Conservation (phyloP, 2,329 filamentous ascomycete species). For the Neofusicoccum umdonicola region DNA sequence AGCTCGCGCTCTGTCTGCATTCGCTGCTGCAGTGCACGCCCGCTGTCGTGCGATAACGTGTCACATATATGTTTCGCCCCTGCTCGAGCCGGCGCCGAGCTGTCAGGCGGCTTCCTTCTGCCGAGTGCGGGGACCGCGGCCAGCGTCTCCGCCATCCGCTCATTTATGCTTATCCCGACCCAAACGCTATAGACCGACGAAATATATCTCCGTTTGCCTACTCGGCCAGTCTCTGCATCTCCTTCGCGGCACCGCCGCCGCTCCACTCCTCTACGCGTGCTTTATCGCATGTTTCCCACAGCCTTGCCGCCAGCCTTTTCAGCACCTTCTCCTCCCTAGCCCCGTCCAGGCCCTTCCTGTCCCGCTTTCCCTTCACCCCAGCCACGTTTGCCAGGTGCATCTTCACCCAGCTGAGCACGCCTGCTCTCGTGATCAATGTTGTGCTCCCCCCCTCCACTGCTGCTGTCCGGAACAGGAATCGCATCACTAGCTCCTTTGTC, state of each 20-base stretch:
- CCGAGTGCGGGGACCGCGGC: slow-evolving; percentile 4
- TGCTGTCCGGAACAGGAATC: slow-evolving; percentile 63
- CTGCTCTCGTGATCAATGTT: slow-evolving; percentile 75
- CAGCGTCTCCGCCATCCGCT: background rate
- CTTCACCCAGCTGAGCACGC: slow-evolving; percentile 72
- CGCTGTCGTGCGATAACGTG: background rate
- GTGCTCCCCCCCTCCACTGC: slow-evolving; percentile 70
- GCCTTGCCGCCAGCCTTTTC: slow-evolving; percentile 54
- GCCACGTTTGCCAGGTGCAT: slow-evolving; percentile 48
- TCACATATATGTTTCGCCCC: background rate
- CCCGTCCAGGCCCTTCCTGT: slow-evolving; percentile 37
- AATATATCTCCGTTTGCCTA: background rate
- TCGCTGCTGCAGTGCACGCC: too few species aligned
- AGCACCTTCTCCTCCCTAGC: slow-evolving; percentile 47
- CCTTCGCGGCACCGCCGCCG: slow-evolving; percentile 43
- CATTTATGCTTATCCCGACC: slow-evolving; percentile 10
- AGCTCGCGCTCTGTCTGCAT: too few species aligned
- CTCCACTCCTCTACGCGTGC: slow-evolving; percentile 68
- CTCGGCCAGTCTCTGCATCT: slow-evolving; percentile 28
- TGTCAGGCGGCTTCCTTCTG: background rate
- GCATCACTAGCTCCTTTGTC: slow-evolving; percentile 62
- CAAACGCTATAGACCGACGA: background rate
- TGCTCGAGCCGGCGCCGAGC: background rate
- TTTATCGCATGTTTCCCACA: slow-evolving; percentile 66
- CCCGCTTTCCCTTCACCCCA: background rate